Base-by-base conservation (phyloP, 2,329 filamentous ascomycete genomes). In the Alternaria novae-zelandiae region DNA sequence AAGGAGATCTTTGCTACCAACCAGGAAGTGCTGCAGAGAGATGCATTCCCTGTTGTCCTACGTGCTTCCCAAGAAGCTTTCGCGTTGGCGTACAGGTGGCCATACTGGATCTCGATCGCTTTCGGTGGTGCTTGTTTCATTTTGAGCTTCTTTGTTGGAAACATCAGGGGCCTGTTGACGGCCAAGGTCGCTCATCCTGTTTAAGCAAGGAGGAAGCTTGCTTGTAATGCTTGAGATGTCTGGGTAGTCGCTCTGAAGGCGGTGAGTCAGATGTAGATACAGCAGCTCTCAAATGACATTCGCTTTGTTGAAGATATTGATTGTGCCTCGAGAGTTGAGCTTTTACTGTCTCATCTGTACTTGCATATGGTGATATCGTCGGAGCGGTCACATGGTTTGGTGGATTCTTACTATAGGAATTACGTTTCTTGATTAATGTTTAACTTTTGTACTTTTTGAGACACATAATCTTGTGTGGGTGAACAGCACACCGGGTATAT, bases 41-140 rank as follows among this genome's bases (percentile, higher is more conserved):
- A 85, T 21, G 60, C 81, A 2, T 74, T 68, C 12, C 65, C 59
- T 0, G 28, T 62, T 1, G 73, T 90, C n/a, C 82, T 90, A 1
- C 69, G 72, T 3, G 86, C 86, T 1, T 86, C 88, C 0, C 85
- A 87, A 67, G 71, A 85, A 55, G 86, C 87, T 0, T 90, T 84
- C 74, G 83, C 87, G 0, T 80, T 85, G 53, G 85, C 84, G 10
- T 91, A 90, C 67, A 84, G 85, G 50, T 89, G 83, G 71, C 87
- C 89, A 4, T 91, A 89, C 72, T 87, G 87, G 74, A 82, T 83
- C 25, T 89, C 86, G 73, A 88, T 90, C 72, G 87, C 84, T 0
- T 90, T 90, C 74, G 89, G 89, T 0, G 81, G 66, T 0, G 73
- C 88, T 0, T 84, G 85, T 6, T 86, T 90, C 51, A 54, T 89